These are phyloP conservation scores for Nakaseomyces kungkrabaensis DNA, from an alignment of 1,139 yeast genomes.

Conservation along the genomic window DNA sequence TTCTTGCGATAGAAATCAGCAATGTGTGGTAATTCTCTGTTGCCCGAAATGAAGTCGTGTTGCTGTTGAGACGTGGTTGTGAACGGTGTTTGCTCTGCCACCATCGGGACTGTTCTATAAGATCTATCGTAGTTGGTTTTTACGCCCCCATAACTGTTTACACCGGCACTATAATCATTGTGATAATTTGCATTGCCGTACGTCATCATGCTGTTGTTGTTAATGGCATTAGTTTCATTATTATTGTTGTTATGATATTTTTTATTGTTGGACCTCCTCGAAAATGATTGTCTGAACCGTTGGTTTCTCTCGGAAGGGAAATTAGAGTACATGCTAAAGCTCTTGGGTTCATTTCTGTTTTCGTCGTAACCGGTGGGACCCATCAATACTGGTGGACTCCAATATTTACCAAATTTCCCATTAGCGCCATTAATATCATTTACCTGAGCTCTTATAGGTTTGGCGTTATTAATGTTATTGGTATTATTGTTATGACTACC, in stretches of 20 bases:
- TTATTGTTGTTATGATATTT: not conserved
- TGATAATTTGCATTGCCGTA: not conserved
- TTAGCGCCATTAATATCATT: not conserved
- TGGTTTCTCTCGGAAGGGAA: constrained; percentile 2
- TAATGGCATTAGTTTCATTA: not conserved
- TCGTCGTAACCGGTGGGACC: not conserved
- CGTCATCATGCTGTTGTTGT: not conserved
- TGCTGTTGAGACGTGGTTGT: not conserved
- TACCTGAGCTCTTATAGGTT: too few relatives aligned
- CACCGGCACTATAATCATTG: not conserved
- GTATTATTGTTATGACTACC: too few relatives aligned
- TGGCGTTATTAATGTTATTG: not conserved
- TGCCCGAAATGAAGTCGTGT: not conserved
- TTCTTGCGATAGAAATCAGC: constrained; percentile 1
- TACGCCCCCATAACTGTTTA: not conserved
- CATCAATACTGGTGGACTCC: constrained; percentile 1
- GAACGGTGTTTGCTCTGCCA: not conserved
- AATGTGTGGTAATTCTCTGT: not conserved
- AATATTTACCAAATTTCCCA: not conserved
- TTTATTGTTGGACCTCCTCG: not conserved
- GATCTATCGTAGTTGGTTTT: not conserved
- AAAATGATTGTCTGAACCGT: not conserved
- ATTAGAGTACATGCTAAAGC: not conserved
- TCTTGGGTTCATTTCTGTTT: not conserved
- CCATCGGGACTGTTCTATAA: not conserved